Base-by-base conservation (phyloP, 768 basidiomycete genomes). In the Xerocomus brunneocitrinus region DNA sequence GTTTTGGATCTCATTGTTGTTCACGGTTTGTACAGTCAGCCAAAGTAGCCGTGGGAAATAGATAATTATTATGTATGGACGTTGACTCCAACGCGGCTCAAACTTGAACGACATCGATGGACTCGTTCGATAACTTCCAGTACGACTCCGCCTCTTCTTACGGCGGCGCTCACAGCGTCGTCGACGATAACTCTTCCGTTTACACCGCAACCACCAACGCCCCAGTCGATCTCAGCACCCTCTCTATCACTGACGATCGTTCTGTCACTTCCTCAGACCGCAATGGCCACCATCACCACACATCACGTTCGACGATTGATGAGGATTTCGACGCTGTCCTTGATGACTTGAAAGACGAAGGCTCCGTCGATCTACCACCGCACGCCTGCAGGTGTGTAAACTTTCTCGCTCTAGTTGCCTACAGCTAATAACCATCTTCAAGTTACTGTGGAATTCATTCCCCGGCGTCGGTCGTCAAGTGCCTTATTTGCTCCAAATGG, bases 381-480 rank as follows among this genome's bases (percentile, higher is more conserved):
- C 95, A 98, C 70, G 95, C 95, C 8, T 98, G 95, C 90, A 93
- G 91, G 95, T 93, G 52, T 56, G 80, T 74, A 52, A 27, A 3
- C 43, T 22, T 4, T 39, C 35, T 44, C 39, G 30, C 41, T 34
- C 50, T 19, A 36, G 28, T 19, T 22, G 45, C 62, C 58, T 40
- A 14, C 22, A 44, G 27, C 35, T 55, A 27, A 50, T 49, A 49
- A 61, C 46, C 50, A 52, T 44, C 4, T 42, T 58, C 30, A 57
- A 97, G 95, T 67, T 99, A 99, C 65, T 99, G 97, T 63, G 97
- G 97, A 24, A 98, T 98, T 40, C 95, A 98, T 72, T 93, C 91
- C 44, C 95, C 97, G 6, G 89, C 95, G 6, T 94, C 91, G 34
- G 97, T 99, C 25, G 97, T 98, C 56, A 97, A 95, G 72, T 95